Base-by-base conservation (phyloP, 2,329 filamentous ascomycete genomes). In the Incumbomyces delicatus region DNA sequence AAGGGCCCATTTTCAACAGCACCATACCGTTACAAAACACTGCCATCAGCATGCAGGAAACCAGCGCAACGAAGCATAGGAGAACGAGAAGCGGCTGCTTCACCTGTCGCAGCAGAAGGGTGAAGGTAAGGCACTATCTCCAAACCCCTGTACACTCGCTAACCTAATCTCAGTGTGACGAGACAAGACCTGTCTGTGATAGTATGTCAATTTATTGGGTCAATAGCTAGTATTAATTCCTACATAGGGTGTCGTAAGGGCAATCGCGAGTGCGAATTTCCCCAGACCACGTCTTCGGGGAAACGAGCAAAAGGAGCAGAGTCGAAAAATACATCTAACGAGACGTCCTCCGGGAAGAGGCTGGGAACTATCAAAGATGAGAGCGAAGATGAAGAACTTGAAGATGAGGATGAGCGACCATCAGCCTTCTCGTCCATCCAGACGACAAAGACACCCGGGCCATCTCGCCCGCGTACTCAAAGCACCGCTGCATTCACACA, bases 81-180 rank as follows among this genome's bases (percentile, higher is more conserved):
- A 80, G 92, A 56, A 96, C 92, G 36, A 77, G 92, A 57, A 95
- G 88, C 53, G 92, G 92, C 22, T 98, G 92, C 68, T 95, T 78
- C 61, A 96, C 89, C 39, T 98, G 92, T 66, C 78, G 92, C 49
- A 83, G 82, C 58, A 78, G 92, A 55, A 79, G 92, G 63, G 89
- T 96, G 43, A 96, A 82, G 72, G 76, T 78, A 60, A 52, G 55
- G 7, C 22, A 27, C 30, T 16, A 16, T 40, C 30, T 27, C 4
- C 49, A 17, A 37, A 14, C 46, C 37, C 40, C 34, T 14, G 44
- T 27, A 36, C 13, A 40, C 16, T 27, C 39, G 44, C 39, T 40
- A 43, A 12, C 18, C 30, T 38, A 29, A n/a, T 36, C 39, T 42
- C 53, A 95, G 85, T 98, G 92, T 64, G 92, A 96, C 63, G 92